phyloP scores from a whole-genome alignment of 2,329 filamentous ascomycete genomes.

The Huntiella moniliformis region DNA sequence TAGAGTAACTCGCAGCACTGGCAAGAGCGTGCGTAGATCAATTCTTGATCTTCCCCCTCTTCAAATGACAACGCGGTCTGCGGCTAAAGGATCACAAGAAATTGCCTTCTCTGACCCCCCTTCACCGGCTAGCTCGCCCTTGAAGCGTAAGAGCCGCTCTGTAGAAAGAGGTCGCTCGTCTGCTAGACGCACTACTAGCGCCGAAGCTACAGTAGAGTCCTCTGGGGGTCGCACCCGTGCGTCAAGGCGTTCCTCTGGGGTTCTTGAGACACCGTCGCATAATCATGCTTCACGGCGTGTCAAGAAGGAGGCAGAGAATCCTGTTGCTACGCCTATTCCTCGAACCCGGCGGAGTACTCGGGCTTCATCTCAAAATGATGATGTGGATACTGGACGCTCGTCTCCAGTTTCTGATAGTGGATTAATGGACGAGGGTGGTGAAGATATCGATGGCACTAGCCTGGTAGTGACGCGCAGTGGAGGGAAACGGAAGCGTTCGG shows the following conservation, averaged over 20 bases:
- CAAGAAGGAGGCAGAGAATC: not conserved
- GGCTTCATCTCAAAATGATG: not conserved
- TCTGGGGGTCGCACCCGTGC: too few species aligned
- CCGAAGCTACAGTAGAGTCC: not conserved
- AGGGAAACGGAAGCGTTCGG: conserved; percentile 7
- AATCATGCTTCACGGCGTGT: too few species aligned
- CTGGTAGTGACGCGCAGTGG: conserved; percentile 1
- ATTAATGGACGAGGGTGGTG: not conserved
- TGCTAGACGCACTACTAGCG: not conserved
- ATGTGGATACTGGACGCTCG: not conserved
- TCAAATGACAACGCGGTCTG: conserved; percentile 9
- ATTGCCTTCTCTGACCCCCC: not conserved
- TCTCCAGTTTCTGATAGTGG: not conserved
- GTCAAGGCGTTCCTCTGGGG: too few species aligned
- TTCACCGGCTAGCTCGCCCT: conserved; percentile 3
- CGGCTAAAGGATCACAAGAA: not conserved
- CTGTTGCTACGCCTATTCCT: not conserved
- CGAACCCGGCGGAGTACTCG: not conserved
- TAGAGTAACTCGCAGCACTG: not conserved
- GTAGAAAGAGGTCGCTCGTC: not conserved
- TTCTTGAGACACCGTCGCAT: too few species aligned
- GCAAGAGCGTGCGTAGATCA: conserved; percentile 1
- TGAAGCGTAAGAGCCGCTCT: conserved; percentile 1
- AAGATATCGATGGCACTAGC: not conserved
- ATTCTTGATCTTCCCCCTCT: conserved; percentile 5